Evolutionary conservation across 768 basidiomycete genomes (phyloP).

Genomic region (Glaciozyma antarctica): DNA sequence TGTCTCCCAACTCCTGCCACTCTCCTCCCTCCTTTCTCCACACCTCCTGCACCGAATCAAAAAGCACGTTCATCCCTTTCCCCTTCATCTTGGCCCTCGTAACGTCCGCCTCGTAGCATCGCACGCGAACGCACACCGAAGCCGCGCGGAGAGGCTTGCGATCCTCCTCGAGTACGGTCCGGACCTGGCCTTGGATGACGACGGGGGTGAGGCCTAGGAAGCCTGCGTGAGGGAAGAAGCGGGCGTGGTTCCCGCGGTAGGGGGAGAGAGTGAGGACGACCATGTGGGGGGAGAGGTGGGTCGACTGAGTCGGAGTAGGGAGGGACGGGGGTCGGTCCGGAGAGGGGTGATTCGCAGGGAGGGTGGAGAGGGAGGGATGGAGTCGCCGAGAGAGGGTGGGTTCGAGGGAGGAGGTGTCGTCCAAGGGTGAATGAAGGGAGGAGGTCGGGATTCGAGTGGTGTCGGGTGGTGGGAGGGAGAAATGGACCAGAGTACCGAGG

Average conservation of each 20-base stretch:
- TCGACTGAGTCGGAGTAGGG: too few species aligned
- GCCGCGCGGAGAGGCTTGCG: constrained; percentile 57
- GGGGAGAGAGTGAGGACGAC: constrained; percentile 47
- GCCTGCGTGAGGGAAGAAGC: constrained; percentile 65
- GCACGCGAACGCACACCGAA: constrained; percentile 61
- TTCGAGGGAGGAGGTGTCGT: too few species aligned
- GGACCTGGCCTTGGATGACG: constrained; percentile 68
- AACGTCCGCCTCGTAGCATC: constrained; percentile 67
- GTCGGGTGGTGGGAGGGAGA: too few species aligned
- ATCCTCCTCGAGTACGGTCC: constrained; percentile 62
- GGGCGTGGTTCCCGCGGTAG: constrained; percentile 58
- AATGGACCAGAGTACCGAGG: too few species aligned
- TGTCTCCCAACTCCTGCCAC: constrained; percentile 54
- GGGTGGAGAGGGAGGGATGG: too few species aligned
- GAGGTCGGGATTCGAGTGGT: too few species aligned
- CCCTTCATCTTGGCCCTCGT: constrained; percentile 44
- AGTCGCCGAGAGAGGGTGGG: too few species aligned
- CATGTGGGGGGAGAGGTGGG: constrained; percentile 1
- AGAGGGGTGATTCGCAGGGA: too few species aligned
- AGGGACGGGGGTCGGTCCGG: too few species aligned
- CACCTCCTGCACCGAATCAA: neutral
- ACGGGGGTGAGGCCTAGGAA: constrained; percentile 72
- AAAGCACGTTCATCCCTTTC: constrained; percentile 19
- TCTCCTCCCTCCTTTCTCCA: constrained; percentile 41
- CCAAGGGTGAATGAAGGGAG: too few species aligned